These are phyloP conservation scores for Lactarius hengduanensis DNA, from an alignment of 768 basidiomycete genomes.

Conservation along the genomic window DNA sequence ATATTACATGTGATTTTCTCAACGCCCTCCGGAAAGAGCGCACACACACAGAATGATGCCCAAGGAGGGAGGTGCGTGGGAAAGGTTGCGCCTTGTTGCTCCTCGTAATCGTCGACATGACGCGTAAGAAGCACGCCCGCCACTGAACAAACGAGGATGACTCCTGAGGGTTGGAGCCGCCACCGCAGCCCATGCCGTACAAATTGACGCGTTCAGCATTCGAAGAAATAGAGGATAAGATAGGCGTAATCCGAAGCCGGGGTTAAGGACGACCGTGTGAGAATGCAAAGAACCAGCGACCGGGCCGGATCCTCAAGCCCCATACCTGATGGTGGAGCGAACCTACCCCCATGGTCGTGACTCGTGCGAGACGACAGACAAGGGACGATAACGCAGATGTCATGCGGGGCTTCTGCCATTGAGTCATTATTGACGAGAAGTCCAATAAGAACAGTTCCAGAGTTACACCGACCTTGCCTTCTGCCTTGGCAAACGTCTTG, in stretches of 20 bases:
- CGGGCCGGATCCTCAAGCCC: not conserved
- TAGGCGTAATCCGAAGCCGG: not conserved
- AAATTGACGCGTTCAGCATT: not conserved
- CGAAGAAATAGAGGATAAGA: not conserved
- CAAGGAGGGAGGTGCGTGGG: not conserved
- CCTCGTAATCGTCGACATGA: not conserved
- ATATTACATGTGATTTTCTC: not conserved
- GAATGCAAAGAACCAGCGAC: not conserved
- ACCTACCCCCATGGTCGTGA: not conserved
- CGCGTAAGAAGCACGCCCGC: not conserved
- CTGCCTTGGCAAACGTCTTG: not conserved
- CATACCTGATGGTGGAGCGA: not conserved
- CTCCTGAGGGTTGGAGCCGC: not conserved
- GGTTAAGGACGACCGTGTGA: not conserved
- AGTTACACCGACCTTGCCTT: not conserved
- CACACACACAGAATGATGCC: not conserved
- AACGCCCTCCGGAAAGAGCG: not conserved
- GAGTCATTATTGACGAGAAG: not conserved
- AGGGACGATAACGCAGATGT: not conserved
- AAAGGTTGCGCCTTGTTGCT: not conserved
- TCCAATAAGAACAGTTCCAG: not conserved
- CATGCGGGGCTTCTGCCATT: constrained; percentile 20
- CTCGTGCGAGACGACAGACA: not conserved
- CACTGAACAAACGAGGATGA: not conserved
- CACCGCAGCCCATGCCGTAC: not conserved